Conservation (phyloP, 2,329 filamentous ascomycete genomes). For the Beauveria varroae region DNA sequence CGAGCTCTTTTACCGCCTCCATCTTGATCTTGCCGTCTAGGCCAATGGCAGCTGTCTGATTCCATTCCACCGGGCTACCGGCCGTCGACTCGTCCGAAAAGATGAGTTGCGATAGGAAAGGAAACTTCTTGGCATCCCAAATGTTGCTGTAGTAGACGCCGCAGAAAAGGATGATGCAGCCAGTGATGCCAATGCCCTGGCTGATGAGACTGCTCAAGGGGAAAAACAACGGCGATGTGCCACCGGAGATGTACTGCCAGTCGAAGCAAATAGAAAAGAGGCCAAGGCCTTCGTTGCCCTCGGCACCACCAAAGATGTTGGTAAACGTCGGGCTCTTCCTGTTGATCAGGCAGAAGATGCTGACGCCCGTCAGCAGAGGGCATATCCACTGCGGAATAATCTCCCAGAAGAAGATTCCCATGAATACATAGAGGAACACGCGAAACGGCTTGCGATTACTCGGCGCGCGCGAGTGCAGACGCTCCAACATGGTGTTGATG, state of each 20-base stretch:
- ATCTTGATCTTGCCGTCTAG: conserved; percentile 18
- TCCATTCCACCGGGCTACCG: conserved; percentile 29
- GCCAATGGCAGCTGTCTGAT: conserved; percentile 35
- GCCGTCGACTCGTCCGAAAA: conserved; percentile 29
- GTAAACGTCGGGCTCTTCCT: conserved; percentile 35
- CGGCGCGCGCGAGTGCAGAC: conserved; percentile 19
- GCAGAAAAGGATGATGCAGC: conserved; percentile 28
- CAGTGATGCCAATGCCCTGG: conserved; percentile 28
- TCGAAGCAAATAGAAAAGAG: conserved; percentile 31
- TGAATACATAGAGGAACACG: conserved; percentile 33
- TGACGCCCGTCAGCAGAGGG: conserved; percentile 27
- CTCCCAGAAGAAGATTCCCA: conserved; percentile 37
- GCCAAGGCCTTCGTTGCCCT: conserved; percentile 30
- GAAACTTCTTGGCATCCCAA: conserved; percentile 14
- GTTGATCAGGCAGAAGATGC: conserved; percentile 38
- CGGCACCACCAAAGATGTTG: conserved; percentile 41
- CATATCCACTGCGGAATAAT: conserved; percentile 40
- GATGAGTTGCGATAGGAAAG: conserved; percentile 27
- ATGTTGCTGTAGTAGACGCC: conserved; percentile 21
- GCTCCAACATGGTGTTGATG: conserved; percentile 23
- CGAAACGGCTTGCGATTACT: conserved; percentile 31
- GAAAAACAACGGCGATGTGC: conserved; percentile 26
- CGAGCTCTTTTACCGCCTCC: conserved; percentile 24
- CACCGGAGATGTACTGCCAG: conserved; percentile 35
- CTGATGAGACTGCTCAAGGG: conserved; percentile 32